A percentile compares a stretch with the other conserved stretches of the same genome.
These are phyloP conservation scores for Rhypophila decipiens DNA, from an alignment of 495 filamentous ascomycete species.

Conservation along the genomic window DNA sequence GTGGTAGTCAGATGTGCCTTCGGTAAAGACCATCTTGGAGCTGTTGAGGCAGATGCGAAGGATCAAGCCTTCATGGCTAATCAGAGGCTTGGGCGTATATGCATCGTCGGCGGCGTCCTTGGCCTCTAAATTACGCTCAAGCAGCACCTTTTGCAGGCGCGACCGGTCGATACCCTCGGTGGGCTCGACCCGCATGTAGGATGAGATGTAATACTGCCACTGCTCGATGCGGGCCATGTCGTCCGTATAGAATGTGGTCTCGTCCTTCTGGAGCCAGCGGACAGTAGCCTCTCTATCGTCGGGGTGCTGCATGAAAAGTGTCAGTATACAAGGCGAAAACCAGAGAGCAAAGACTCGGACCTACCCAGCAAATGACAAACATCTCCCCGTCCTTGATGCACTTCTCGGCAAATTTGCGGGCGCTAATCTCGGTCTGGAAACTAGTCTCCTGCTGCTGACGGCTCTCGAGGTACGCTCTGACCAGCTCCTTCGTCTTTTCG, in stretches of 20 bases:
- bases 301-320: conserved; percentile 40
- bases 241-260: conserved; percentile 68
- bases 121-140: conserved; percentile 65
- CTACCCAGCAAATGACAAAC: conserved; percentile 78
- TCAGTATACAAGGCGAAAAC: neutral
- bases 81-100: conserved; percentile 47
- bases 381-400: conserved; percentile 83
- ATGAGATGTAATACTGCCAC: conserved; percentile 93
- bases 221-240: conserved; percentile 51
- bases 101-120: conserved; percentile 39
- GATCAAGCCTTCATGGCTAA: conserved; percentile 66
- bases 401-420: conserved; percentile 80
- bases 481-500: conserved; percentile 83
- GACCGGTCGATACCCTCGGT: conserved; percentile 75
- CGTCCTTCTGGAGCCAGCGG: conserved; percentile 70
- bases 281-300: conserved; percentile 52
- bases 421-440: conserved; percentile 74
- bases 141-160: conserved; percentile 58
- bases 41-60: conserved; percentile 76
- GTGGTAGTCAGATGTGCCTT: conserved; percentile 52
- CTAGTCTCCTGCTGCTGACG: conserved; percentile 75
- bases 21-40: conserved; percentile 73
- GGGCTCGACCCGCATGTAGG: conserved; percentile 77
- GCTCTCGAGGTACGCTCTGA: conserved; percentile 74
- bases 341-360: no score